These are phyloP conservation scores for Priceomyces melissophilus DNA, from an alignment of 805 yeast species.

Conservation along the genomic window DNA sequence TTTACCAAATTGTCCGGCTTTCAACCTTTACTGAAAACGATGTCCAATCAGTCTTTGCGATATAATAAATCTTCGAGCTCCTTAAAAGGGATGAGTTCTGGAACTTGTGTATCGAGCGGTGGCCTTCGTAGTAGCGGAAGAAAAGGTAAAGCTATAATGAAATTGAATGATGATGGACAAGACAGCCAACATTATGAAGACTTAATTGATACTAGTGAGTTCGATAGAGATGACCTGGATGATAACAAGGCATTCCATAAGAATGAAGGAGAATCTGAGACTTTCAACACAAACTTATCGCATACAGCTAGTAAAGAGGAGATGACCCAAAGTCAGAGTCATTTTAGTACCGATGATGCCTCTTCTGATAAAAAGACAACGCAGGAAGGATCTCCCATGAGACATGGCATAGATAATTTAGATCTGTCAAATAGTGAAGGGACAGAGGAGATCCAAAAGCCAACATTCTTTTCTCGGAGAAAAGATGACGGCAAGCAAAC, in stretches of 20 bases:
- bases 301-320: no score
- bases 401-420: no score
- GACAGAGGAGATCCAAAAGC: not conserved
- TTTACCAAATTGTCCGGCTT: conserved; percentile 31
- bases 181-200: conserved; percentile 39
- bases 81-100: conserved; percentile 24
- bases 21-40: conserved; percentile 35
- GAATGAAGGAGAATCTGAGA: no score
- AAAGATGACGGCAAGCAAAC: not conserved
- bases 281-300: no score
- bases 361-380: no score
- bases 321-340: no score
- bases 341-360: no score
- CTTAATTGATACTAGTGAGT: conserved; percentile 17
- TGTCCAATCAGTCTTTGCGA: conserved; percentile 27
- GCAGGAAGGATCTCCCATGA: no score
- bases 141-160: conserved; percentile 38
- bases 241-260: no score
- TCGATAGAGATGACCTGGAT: no score
- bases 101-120: conserved; percentile 10
- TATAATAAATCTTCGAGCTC: conserved; percentile 32
- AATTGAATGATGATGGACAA: conserved; percentile 32
- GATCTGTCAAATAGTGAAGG: no score
- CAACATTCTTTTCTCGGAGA: not conserved
- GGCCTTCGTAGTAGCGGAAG: conserved; percentile 37